These are phyloP conservation scores for Spironucleus salmonicida DNA, from an alignment of 208 protist species.

Conservation along the genomic window DNA sequence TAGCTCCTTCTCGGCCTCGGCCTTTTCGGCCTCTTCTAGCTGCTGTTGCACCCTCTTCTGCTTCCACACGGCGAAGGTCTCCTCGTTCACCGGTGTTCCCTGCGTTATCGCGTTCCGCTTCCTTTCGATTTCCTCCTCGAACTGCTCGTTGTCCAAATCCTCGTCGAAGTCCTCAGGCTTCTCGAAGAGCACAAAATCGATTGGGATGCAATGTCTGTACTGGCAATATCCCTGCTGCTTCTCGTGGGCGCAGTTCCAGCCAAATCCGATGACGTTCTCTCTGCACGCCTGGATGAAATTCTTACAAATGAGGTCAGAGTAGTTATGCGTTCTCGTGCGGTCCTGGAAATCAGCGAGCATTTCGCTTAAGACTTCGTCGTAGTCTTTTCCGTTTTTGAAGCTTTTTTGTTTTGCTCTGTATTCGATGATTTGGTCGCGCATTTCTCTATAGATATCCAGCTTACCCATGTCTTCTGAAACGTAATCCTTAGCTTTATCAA, in stretches of 20 bases:
- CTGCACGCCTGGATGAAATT: not conserved
- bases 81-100: not conserved
- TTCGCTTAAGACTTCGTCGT: constrained; percentile 1
- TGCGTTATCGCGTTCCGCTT: not conserved
- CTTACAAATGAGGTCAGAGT: not conserved
- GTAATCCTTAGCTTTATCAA: not conserved
- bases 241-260: not conserved
- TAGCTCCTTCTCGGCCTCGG: not conserved
- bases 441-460: constrained; percentile 3
- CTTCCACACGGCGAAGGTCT: constrained; percentile 11
- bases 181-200: not conserved
- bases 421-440: constrained; percentile 26
- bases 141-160: constrained; percentile 24
- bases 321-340: not conserved
- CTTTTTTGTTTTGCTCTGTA: not conserved
- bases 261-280: not conserved
- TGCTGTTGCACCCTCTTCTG: not conserved
- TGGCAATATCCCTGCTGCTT: not conserved
- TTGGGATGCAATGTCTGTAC: constrained; percentile 17
- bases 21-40: not conserved
- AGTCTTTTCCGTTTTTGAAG: not conserved
- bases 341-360: not conserved
- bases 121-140: constrained; percentile 17
- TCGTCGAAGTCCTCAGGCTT: constrained; percentile 15
- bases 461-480: not conserved